Evolutionary conservation across 2,329 filamentous ascomycete species (phyloP), one percentile per base, ranked within the genome.

Genomic region (Fusarium sacchari): DNA sequence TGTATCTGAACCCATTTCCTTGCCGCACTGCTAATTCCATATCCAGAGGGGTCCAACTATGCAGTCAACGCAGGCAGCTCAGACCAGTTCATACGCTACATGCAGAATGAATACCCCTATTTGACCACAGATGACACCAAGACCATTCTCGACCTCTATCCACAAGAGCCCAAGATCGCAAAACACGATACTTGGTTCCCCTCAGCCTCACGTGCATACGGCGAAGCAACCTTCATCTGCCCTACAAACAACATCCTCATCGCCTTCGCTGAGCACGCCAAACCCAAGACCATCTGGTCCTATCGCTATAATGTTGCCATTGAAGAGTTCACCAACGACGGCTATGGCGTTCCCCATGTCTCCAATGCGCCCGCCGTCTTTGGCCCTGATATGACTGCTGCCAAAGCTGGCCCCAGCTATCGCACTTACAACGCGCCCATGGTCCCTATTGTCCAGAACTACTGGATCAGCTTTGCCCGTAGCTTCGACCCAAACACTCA

Each of bases 291-390:
- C 46, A 73, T 82, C 22, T 89, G 84, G 82, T 81, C 82, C 32
- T 89, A 88, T 78, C 84, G 83, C 43, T 88, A 85, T 81, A 84
- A 87, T 78, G 85, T 88, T 28, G 75, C 77, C 42, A 86, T 87
- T 77, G 64, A 75, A 4, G 67, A 76, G 22, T 80, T 82, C 71
- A 58, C 73, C 1, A 80, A 79, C 11, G 37, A 62, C 1, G 87
- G 87, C 2, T 65, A 84, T 6, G 87, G 87, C 26, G 85, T 87
- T 7, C 84, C 83, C 34, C 87, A 89, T 76, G 80, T 86, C 20
- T 84, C 84, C 65, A 86, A 88, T 47, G 79, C 80, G 20, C 82
- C 83, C 30, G 87, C 87, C 64, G 80, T 89, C 40, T 87, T 88
- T 71, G 87, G 87, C 7, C 84, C 85, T 9, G 79, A 82, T 64